Evolutionary conservation across 441 rosid species (phyloP).

Genomic region (Arabidopsis hybrid): DNA sequence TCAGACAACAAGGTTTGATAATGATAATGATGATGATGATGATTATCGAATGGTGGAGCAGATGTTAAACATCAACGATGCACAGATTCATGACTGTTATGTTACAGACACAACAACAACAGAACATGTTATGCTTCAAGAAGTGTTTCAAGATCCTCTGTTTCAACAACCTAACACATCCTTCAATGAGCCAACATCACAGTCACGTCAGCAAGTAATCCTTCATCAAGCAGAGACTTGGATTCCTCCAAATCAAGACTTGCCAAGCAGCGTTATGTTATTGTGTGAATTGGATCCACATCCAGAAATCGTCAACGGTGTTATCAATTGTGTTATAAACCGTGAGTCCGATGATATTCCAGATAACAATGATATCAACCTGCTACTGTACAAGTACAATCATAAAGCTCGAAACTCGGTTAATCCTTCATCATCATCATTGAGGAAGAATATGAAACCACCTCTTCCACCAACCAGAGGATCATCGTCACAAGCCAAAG

Average conservation of each 20-base stretch:
- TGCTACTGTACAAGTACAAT: background rate
- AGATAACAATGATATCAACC: slow-evolving; percentile 17
- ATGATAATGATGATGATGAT: slow-evolving; percentile 3
- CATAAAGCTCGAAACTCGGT: slow-evolving; percentile 7
- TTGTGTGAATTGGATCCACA: slow-evolving; percentile 25
- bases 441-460: slow-evolving; percentile 33
- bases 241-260: slow-evolving; percentile 1
- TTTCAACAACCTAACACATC: background rate
- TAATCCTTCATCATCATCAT: slow-evolving; percentile 15
- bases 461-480: slow-evolving; percentile 11
- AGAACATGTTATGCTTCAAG: slow-evolving; percentile 8
- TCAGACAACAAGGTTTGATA: background rate
- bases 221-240: slow-evolving; percentile 15
- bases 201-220: background rate
- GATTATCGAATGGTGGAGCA: slow-evolving; percentile 22
- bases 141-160: slow-evolving; percentile 28
- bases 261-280: slow-evolving; percentile 1
- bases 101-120: slow-evolving; percentile 2
- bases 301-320: slow-evolving; percentile 38
- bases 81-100: slow-evolving; percentile 1
- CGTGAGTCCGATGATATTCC: slow-evolving; percentile 17
- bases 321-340: slow-evolving; percentile 26
- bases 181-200: slow-evolving; percentile 12
- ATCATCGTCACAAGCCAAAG: slow-evolving; percentile 14
- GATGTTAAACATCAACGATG: slow-evolving; percentile 13